A percentile compares a stretch with the other conserved stretches of the same genome.
phyloP scores from a whole-genome alignment of 257 asterid genomes.

The Nicotiana tomentosiformis region DNA sequence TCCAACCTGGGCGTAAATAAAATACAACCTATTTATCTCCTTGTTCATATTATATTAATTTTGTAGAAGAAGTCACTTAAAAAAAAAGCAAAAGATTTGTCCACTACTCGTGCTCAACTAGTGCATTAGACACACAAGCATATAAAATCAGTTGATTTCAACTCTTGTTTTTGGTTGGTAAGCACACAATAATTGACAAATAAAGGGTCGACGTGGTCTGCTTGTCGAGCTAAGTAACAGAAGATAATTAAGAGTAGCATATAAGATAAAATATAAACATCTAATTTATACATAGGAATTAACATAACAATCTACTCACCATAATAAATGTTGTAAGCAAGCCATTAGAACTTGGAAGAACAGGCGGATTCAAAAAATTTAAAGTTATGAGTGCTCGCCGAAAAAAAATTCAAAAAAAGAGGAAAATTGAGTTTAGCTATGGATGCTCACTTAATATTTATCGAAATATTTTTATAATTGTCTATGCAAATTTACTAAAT shows the following conservation, averaged over 20 bases:
- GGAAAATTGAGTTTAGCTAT: too few species aligned
- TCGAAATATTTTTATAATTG: too few species aligned
- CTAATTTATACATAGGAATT: neutral
- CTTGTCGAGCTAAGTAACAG: neutral
- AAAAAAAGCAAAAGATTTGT: neutral
- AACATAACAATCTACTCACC: neutral
- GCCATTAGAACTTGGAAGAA: too few species aligned
- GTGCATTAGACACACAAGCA: neutral
- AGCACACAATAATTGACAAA: slow-evolving; percentile 1
- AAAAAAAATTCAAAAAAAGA: too few species aligned
- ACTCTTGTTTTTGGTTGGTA: neutral
- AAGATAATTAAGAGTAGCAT: neutral
- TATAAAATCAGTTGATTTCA: neutral
- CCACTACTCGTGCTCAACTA: neutral
- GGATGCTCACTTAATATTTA: too few species aligned
- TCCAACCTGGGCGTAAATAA: neutral
- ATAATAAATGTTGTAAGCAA: neutral
- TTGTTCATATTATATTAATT: neutral
- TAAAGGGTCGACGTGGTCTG: neutral
- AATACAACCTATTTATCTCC: neutral
- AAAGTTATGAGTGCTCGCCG: too few species aligned
- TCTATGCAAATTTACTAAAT: too few species aligned
- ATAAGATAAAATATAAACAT: neutral
- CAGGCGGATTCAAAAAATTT: too few species aligned
- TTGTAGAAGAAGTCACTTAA: neutral